Evolutionary conservation across 2,329 filamentous ascomycete species (phyloP).

Genomic region (Fusarium brachygibbosum): DNA sequence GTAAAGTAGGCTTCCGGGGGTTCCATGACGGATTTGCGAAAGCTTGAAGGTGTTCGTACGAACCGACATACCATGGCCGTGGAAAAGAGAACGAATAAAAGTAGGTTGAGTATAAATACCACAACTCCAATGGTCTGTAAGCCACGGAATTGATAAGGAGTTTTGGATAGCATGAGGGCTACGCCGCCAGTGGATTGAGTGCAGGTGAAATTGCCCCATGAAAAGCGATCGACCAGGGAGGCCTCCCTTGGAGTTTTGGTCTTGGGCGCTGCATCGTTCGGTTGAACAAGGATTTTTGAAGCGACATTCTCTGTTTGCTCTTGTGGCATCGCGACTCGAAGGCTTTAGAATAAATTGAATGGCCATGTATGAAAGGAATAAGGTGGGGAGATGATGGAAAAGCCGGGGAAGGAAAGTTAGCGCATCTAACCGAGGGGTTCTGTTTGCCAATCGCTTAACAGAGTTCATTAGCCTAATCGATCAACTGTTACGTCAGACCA

Average conservation of each 20-base stretch:
- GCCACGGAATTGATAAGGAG: background rate
- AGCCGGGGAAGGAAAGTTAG: background rate
- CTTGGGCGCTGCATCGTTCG: background rate
- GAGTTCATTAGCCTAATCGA: too few relatives aligned
- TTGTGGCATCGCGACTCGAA: background rate
- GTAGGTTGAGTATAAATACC: background rate
- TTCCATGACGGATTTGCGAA: background rate
- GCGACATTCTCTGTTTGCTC: background rate
- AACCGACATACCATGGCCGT: background rate
- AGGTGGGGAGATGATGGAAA: background rate
- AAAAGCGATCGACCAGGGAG: slow-evolving; percentile 2
- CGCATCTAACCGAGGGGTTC: too few relatives aligned
- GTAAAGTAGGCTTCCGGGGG: slow-evolving; percentile 16
- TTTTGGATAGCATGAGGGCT: slow-evolving; percentile 10
- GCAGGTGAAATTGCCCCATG: slow-evolving; percentile 19
- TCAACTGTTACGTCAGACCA: too few relatives aligned
- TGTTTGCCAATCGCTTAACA: background rate
- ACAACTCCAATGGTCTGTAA: slow-evolving; percentile 1
- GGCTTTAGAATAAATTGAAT: too few relatives aligned
- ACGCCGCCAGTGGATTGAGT: slow-evolving; percentile 13
- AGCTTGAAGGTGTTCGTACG: background rate
- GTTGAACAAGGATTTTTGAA: background rate
- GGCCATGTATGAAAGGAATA: background rate
- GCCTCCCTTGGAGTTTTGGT: background rate
- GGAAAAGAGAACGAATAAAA: background rate